These are phyloP conservation scores for Schizonepeta tenuifolia DNA, from an alignment of 257 asterid genomes.

Conservation along the genomic window DNA sequence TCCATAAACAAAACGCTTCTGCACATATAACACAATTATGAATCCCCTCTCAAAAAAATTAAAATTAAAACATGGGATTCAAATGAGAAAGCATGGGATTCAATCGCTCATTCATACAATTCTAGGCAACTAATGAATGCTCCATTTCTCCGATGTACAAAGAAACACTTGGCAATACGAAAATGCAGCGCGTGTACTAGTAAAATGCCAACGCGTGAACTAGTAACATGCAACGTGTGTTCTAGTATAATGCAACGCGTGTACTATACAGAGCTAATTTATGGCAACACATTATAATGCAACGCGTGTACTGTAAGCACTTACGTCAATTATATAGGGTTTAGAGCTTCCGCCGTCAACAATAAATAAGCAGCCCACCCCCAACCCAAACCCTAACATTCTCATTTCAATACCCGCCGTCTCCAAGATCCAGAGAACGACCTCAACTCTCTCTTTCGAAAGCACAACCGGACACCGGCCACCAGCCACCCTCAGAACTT, in stretches of 20 bases:
- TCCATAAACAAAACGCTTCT: not conserved
- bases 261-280: not conserved
- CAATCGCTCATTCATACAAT: not conserved
- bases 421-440: not conserved
- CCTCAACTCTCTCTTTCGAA: not conserved
- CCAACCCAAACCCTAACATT: not conserved
- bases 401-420: not conserved
- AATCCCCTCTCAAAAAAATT: not conserved
- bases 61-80: constrained; percentile 12
- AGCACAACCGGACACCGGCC: not conserved
- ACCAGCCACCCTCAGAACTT: not conserved
- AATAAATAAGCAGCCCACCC: not conserved
- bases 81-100: constrained; percentile 6
- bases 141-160: not conserved
- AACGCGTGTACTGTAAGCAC: not conserved
- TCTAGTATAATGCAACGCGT: not conserved
- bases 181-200: not conserved
- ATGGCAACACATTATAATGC: not conserved
- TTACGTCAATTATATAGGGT: not conserved
- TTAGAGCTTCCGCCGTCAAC: not conserved
- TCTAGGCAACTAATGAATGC: not conserved
- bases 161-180: not conserved
- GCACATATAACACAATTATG: not conserved
- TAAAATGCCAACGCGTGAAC: no score
- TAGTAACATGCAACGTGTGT: not conserved